phyloP scores from a whole-genome alignment of 2,329 filamentous ascomycete species.

The Cyclaneusma minus region DNA sequence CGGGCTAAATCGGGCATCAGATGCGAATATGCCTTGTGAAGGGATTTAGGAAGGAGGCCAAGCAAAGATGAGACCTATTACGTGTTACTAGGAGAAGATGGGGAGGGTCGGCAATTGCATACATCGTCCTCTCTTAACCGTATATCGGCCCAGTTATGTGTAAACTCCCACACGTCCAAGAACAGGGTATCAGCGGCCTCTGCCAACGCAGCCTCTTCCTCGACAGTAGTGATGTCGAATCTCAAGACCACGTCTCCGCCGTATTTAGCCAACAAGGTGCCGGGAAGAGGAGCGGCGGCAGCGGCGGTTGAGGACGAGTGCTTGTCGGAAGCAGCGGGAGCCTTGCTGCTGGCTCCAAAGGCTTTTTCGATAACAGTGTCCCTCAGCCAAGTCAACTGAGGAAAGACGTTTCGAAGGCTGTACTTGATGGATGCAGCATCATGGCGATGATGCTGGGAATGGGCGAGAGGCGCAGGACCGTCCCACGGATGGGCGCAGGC shows the following conservation, averaged over 20 bases:
- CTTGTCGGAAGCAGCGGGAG: constrained; percentile 9
- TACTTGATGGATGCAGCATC: too few relatives aligned
- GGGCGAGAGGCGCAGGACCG: too few relatives aligned
- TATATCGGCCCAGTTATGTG: constrained; percentile 70
- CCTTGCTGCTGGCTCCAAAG: constrained; percentile 23
- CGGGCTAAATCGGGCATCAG: constrained; percentile 69
- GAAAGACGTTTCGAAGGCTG: constrained; percentile 21
- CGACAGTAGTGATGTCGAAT: constrained; percentile 58
- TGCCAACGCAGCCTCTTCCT: constrained; percentile 57
- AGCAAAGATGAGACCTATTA: constrained; percentile 53
- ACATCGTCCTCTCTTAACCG: constrained; percentile 63
- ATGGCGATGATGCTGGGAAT: too few relatives aligned
- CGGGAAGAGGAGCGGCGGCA: constrained; percentile 18
- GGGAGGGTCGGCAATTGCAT: constrained; percentile 13
- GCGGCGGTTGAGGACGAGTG: constrained; percentile 5
- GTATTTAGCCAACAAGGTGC: constrained; percentile 34
- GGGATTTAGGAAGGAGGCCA: constrained; percentile 57
- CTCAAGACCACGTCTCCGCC: constrained; percentile 74
- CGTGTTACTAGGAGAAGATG: neutral
- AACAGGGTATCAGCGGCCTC: constrained; percentile 61
- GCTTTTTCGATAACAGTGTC: constrained; percentile 32
- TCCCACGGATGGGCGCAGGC: too few relatives aligned
- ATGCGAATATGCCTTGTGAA: constrained; percentile 56
- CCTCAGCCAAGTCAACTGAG: constrained; percentile 33
- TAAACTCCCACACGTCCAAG: constrained; percentile 83